These are phyloP conservation scores for Mortierella antarctica DNA, from an alignment of 192 early-diverging fungal species.

Conservation along the genomic window DNA sequence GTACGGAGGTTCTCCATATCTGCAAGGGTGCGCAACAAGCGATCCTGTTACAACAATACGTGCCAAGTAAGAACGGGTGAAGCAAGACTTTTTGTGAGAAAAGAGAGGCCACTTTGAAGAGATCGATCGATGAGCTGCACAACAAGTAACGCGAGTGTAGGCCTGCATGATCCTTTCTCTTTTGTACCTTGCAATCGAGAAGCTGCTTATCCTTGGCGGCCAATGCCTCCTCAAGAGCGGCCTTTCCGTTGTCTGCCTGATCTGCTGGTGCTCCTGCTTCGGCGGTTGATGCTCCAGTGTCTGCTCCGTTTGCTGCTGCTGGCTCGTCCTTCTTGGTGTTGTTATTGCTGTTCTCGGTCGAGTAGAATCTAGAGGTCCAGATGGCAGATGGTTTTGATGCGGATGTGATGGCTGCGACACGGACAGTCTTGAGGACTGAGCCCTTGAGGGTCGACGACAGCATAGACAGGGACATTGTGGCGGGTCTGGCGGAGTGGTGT, in stretches of 20 bases:
- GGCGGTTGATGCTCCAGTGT: conserved; percentile 1
- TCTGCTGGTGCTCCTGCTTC: conserved; percentile 7
- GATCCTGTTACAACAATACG: conserved; percentile 68
- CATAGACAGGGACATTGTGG: conserved; percentile 21
- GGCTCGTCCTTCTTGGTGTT: conserved; percentile 30
- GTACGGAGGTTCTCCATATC: conserved; percentile 97
- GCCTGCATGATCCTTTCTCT: neutral
- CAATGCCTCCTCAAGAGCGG: conserved; percentile 51
- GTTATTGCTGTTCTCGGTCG: conserved; percentile 53
- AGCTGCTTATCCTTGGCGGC: conserved; percentile 85
- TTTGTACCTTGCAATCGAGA: conserved; percentile 78
- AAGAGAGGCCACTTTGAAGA: neutral
- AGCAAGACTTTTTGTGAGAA: too few relatives aligned
- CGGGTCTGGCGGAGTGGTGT: neutral
- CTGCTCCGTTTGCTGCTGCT: conserved; percentile 28
- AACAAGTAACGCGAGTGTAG: neutral
- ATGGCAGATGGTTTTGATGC: conserved; percentile 20
- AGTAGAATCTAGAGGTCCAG: conserved; percentile 49
- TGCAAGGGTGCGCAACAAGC: conserved; percentile 91
- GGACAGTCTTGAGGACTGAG: conserved; percentile 29
- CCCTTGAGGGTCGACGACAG: conserved; percentile 34
- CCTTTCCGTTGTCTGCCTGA: conserved; percentile 25
- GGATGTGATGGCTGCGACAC: conserved; percentile 18
- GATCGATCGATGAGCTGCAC: neutral
- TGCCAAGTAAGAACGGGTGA: neutral